A percentile compares a stretch with the other conserved stretches of the same genome.
Evolutionary conservation across 2,329 filamentous ascomycete genomes (phyloP).

Genomic region (Calonectria pseudoreteaudii): DNA sequence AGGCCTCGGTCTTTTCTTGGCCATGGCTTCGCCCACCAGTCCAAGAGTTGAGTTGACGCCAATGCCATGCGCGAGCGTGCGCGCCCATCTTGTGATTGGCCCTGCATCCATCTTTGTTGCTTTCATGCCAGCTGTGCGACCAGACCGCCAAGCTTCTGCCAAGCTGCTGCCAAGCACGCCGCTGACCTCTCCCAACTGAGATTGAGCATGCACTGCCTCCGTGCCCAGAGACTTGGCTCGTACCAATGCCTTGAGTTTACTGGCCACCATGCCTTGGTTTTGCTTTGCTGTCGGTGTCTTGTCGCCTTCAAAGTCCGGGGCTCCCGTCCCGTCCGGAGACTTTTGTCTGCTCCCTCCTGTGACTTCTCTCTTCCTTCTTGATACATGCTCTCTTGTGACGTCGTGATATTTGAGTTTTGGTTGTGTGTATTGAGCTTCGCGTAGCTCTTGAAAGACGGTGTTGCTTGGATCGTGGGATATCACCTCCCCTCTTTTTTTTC

Average conservation of each 20-base stretch:
- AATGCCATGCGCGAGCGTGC: background rate
- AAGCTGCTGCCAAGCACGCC: constrained; percentile 11
- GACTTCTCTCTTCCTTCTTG: background rate
- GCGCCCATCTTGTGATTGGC: background rate
- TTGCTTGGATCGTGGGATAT: background rate
- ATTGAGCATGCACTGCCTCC: constrained; percentile 41
- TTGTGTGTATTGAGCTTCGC: background rate
- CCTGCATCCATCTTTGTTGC: background rate
- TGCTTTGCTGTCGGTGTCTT: background rate
- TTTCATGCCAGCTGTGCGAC: background rate
- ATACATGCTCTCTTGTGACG: background rate
- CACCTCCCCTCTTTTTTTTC: background rate
- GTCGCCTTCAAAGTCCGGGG: constrained; percentile 17
- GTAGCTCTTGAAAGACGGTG: background rate
- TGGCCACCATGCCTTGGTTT: constrained; percentile 1
- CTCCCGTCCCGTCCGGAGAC: background rate
- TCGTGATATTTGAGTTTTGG: background rate
- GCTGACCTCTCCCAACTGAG: constrained; percentile 8
- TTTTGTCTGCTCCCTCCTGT: background rate
- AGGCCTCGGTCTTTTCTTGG: background rate
- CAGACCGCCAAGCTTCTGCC: constrained; percentile 4
- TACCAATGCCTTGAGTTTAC: constrained; percentile 30
- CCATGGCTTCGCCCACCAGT: background rate
- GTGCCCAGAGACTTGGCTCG: constrained; percentile 43
- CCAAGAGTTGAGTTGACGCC: background rate